Evolutionary conservation across 495 filamentous ascomycete genomes (phyloP), one percentile per base, ranked within the genome.

Genomic region (Penicillium pancosmium): DNA sequence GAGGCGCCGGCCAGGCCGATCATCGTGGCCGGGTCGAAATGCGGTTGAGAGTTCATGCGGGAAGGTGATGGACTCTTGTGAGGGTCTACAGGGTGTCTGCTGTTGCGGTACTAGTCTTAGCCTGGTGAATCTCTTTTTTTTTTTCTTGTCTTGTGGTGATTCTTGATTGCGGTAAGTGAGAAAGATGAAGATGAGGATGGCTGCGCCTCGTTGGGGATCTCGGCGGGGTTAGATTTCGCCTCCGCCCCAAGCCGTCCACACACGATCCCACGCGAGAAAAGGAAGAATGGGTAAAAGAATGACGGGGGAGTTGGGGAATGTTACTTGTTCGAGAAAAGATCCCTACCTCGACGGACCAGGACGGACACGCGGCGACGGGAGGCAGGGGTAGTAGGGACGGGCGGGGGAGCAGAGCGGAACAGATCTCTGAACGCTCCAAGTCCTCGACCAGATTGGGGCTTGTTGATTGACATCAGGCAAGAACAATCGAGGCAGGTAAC

Each of bases 21-120:
- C 70, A 77, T 75, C 27, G 73, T 70, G 44, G 73, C 72, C 52
- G 69, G 75, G 47, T 80, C 68, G 63, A 80, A 73, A 19, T 72
- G 68, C 13, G 67, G 65, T 23, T 70, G 69, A 23, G 68, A 68
- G 57, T 72, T 68, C 74, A 77, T 77, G 56, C 46, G 61, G 51
- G 67, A 47, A 36, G 59, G 59, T 38, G 71, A 53, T 18, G 68
- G 34, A 52, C 46, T 63, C 33, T 49, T 50, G 31, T 59, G 34
- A 31, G 53, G 57, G 16, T 68, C 52, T 65, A 53, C 58, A 33
- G 60, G 41, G 23, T 63, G 52, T 60, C 68, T 66, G 58, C 48
- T 50, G 38, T 33, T 31, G 21, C 50, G 33, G 19, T 27, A 51
- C 54, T 47, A 49, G 25, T 54, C 33, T 56, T 57, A 52, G 31